Evolutionary conservation across 2,329 filamentous ascomycete genomes (phyloP), one percentile per base, ranked within the genome.

Genomic region (Xylariaceae sp.): DNA sequence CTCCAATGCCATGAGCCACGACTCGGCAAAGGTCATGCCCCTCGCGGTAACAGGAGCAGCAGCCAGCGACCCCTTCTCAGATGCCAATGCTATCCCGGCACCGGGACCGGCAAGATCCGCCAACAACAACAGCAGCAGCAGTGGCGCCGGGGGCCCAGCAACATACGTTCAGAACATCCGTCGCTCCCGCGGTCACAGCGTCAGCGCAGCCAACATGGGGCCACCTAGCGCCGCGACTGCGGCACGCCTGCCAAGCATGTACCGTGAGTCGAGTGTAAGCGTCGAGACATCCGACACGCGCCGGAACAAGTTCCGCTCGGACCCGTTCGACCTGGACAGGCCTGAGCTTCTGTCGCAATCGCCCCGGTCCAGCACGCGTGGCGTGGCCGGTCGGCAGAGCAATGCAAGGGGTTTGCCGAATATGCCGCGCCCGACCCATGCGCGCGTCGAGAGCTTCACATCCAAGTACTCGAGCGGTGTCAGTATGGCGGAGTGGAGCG

Each of bases 321-420:
- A 88, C 62, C 85, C 84, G 1, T 88, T 88, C 65, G 86, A 88
- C 63, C 76, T 88, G n/a, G 85, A 88, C 67, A 71, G 77, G 39
- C 76, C 82, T 29, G 76, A 83, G 65, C 71, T 82, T 78, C 3
- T 67, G 56, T 23, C 53, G 29, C 61, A 64, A 49, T 36, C 55
- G 45, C 45, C 56, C 21, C 45, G 21, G 17, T 48, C 62, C 7
- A 66, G 65, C 40, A 65, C 69, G 28, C 45, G 31, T 5, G 66
- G 67, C 14, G 68, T 68, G 44, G 69, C 73, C 39, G 46, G 62
- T 50, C 58, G 64, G 14, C 56, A 65, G 37, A 59, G 61, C 21
- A 64, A 58, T 11, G 44, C 58, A 33, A 61, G 63, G 16, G 57
- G 60, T 8, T 46, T 62, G 2, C 63, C 71, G 6, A 60, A 66